These are phyloP conservation scores for Rosa chinensis DNA, from an alignment of 306 rosid genomes.

Conservation along the genomic window DNA sequence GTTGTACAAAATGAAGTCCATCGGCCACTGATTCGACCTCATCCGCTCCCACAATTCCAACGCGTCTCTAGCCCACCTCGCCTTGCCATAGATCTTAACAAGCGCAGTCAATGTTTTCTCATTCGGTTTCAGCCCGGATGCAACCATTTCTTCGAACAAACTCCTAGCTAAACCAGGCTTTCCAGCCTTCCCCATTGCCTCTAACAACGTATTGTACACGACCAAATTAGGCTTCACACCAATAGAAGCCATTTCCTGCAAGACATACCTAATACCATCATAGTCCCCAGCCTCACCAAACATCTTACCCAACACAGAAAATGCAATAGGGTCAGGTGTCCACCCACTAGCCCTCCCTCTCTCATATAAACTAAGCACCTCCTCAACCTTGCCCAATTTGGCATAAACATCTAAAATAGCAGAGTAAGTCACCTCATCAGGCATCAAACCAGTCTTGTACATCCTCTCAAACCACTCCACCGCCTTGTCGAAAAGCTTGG, in stretches of 20 bases:
- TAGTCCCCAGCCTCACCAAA: slow-evolving; percentile 94
- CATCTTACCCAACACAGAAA: slow-evolving; percentile 87
- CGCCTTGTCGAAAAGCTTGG: slow-evolving; percentile 65
- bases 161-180: slow-evolving; percentile 89
- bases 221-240: slow-evolving; percentile 81
- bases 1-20: slow-evolving; percentile 83
- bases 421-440: slow-evolving; percentile 96
- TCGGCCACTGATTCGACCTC: slow-evolving; percentile 72
- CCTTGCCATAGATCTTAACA: slow-evolving; percentile 90
- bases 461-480: slow-evolving; percentile 94
- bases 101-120: slow-evolving; percentile 84
- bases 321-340: slow-evolving; percentile 78
- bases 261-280: slow-evolving; percentile 83
- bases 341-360: slow-evolving; percentile 93
- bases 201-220: slow-evolving; percentile 88
- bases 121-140: slow-evolving; percentile 62
- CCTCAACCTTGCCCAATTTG: slow-evolving; percentile 74
- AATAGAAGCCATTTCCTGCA: slow-evolving; percentile 80
- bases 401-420: slow-evolving; percentile 92
- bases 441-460: slow-evolving; percentile 93
- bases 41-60: slow-evolving; percentile 78
- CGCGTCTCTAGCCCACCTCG: slow-evolving; percentile 87
- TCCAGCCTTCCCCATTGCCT: slow-evolving; percentile 94
- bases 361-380: slow-evolving; percentile 76
- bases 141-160: slow-evolving; percentile 83